Conservation (phyloP, 345 rosid species). For the Salix koriyanagi region DNA sequence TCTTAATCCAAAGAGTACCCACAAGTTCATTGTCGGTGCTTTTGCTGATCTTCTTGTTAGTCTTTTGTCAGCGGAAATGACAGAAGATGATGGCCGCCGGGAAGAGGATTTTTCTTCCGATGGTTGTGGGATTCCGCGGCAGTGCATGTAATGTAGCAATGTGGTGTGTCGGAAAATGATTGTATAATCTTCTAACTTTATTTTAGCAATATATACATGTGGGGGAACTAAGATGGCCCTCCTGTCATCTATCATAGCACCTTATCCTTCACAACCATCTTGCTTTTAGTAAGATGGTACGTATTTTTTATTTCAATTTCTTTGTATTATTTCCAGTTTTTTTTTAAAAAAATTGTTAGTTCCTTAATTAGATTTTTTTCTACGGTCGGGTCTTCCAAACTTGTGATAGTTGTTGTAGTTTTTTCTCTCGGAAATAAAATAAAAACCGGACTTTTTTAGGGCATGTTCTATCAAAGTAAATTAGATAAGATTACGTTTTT, state of each 20-base stretch:
- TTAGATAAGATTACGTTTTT: neutral
- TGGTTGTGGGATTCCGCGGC: constrained; percentile 5
- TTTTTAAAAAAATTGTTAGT: neutral
- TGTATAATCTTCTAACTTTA: constrained; percentile 16
- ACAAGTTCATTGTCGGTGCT: constrained; percentile 66
- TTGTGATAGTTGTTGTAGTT: neutral
- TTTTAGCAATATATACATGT: constrained; percentile 9
- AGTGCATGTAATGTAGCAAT: constrained; percentile 12
- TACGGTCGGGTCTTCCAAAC: neutral
- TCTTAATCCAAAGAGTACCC: constrained; percentile 61
- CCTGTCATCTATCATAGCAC: neutral
- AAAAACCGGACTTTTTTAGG: neutral
- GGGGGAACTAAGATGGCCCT: constrained; percentile 19
- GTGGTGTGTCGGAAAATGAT: constrained; percentile 13
- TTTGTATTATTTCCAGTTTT: neutral
- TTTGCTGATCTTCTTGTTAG: constrained; percentile 73
- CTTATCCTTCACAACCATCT: neutral
- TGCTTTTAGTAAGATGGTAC: neutral
- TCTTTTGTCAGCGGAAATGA: constrained; percentile 39
- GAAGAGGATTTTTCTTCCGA: neutral
- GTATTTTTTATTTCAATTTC: neutral
- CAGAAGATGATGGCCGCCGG: neutral
- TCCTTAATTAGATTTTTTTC: neutral
- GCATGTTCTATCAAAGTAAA: neutral
- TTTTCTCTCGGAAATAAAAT: no score